Percentiles rank a stretch among this genome's conserved stretches.
Evolutionary conservation across 805 yeast species (phyloP).

Genomic region (Wilhelminamyces savonicus): DNA sequence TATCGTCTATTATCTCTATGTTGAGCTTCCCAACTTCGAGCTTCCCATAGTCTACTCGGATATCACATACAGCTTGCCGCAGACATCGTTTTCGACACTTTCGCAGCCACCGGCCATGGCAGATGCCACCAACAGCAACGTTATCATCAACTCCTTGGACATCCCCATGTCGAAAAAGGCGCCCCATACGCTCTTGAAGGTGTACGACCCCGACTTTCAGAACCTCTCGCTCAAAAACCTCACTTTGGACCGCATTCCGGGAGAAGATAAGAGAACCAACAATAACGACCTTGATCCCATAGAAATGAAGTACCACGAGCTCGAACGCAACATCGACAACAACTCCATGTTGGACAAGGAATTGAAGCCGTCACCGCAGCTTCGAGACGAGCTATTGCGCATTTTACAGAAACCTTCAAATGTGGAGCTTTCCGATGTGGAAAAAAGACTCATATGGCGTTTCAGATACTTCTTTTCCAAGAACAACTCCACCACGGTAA

Average conservation of each 20-base stretch:
- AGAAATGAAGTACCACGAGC: constrained; percentile 76
- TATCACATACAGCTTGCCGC: constrained; percentile 28
- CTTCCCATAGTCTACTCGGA: constrained; percentile 69
- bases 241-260: too few species aligned
- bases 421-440: constrained; percentile 71
- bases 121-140: constrained; percentile 13
- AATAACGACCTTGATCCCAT: constrained; percentile 55
- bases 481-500: constrained; percentile 13
- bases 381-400: constrained; percentile 63
- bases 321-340: constrained; percentile 74
- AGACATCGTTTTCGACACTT: too few species aligned
- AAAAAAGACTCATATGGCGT: constrained; percentile 85
- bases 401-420: constrained; percentile 79
- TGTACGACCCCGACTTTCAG: constrained; percentile 41
- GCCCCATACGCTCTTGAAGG: constrained; percentile 13
- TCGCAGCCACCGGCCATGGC: too few species aligned
- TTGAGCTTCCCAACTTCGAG: constrained; percentile 57
- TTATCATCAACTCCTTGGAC: constrained; percentile 28
- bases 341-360: constrained; percentile 75
- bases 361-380: constrained; percentile 79
- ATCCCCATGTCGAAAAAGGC: constrained; percentile 15
- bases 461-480: constrained; percentile 65
- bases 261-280: too few species aligned
- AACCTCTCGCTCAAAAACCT: constrained; percentile 2
- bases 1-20: constrained; percentile 17